phyloP scores from a whole-genome alignment of 2,329 filamentous ascomycete genomes.

The Dryadomyces quercivorus region DNA sequence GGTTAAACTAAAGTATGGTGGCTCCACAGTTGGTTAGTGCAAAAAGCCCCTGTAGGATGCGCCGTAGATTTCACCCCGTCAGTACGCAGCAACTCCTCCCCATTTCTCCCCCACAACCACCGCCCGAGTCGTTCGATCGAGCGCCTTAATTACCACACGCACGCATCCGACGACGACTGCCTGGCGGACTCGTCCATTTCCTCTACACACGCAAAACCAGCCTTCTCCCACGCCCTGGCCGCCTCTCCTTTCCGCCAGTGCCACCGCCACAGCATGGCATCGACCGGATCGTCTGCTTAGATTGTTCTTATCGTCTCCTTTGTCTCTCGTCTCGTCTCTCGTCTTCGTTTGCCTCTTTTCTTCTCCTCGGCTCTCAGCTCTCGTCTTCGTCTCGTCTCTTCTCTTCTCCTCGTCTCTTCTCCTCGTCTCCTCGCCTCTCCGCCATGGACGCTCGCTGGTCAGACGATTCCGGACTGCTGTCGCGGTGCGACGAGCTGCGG shows the following conservation, averaged over 20 bases:
- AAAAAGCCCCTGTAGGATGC: not conserved
- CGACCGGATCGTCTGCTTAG: not conserved
- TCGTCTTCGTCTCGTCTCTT: not conserved
- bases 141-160: no score
- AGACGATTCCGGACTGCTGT: constrained; percentile 11
- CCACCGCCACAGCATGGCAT: not conserved
- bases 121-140: no score
- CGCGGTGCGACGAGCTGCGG: constrained; percentile 38
- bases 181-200: no score
- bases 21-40: not conserved
- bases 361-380: not conserved
- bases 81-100: no score
- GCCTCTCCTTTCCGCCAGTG: no score
- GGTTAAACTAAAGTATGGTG: not conserved
- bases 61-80: not conserved
- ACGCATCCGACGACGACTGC: no score
- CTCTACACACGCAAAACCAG: no score
- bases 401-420: not conserved
- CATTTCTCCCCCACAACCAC: not conserved
- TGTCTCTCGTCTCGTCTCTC: no score
- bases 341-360: not conserved
- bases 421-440: not conserved
- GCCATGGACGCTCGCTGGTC: not conserved
- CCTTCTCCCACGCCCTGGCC: no score
- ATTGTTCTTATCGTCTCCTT: no score